Evolutionary conservation across 2,329 filamentous ascomycete genomes (phyloP).

Genomic region (Diplocarpon rosae): DNA sequence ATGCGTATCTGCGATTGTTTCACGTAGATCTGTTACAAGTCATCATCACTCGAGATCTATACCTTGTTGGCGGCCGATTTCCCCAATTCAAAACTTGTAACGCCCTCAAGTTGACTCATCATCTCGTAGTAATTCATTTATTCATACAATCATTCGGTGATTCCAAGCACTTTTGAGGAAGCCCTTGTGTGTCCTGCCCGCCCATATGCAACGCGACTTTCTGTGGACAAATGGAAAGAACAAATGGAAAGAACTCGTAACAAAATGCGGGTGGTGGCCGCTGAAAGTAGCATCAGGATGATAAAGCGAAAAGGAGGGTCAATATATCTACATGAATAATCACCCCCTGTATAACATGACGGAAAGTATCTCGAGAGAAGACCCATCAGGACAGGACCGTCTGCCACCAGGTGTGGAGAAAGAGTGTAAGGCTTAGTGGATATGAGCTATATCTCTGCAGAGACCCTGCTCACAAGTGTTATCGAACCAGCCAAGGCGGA

Average conservation of each 20-base stretch:
- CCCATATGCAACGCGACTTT: no score
- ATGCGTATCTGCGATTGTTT: no score
- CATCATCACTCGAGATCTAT: no score
- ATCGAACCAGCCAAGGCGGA: conserved; percentile 34
- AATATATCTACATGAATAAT: not conserved
- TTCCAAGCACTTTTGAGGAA: no score
- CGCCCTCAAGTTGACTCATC: no score
- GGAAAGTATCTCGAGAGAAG: not conserved
- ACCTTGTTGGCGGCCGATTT: no score
- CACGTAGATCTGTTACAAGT: no score
- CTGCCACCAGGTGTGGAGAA: not conserved
- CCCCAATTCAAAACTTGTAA: no score
- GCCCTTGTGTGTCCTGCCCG: no score
- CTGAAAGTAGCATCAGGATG: not conserved
- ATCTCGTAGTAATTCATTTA: no score
- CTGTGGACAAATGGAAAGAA: not conserved
- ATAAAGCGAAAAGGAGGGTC: not conserved
- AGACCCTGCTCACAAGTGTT: conserved; percentile 30
- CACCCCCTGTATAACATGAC: not conserved
- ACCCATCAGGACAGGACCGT: not conserved
- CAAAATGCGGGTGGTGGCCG: conserved; percentile 1
- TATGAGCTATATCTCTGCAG: conserved; percentile 27
- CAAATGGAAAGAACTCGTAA: conserved; percentile 2
- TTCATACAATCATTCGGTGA: no score
- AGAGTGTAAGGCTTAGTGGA: conserved; percentile 4